Evolutionary conservation across 345 rosid genomes (phyloP).

Genomic region (Cardiospermum halicacabum): DNA sequence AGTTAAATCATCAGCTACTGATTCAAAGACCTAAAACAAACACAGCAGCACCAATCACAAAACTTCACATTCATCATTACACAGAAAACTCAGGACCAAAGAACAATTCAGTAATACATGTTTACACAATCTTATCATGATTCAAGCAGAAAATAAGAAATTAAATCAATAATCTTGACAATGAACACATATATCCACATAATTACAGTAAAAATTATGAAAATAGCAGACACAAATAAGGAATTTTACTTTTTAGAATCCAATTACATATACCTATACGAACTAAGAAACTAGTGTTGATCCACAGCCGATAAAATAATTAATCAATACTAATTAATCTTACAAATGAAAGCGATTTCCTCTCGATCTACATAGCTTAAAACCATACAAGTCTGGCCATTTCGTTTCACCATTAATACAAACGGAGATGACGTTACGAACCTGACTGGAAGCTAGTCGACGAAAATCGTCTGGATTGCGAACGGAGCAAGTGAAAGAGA

Average conservation of each 20-base stretch:
- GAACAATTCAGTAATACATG: not conserved
- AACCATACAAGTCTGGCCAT: not conserved
- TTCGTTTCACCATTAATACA: not conserved
- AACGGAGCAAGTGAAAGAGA: slow-evolving; percentile 54
- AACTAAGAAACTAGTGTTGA: not conserved
- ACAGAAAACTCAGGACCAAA: not conserved
- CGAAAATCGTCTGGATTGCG: slow-evolving; percentile 45
- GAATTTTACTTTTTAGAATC: no score
- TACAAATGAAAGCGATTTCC: not conserved
- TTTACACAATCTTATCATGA: not conserved
- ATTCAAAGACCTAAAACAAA: not conserved
- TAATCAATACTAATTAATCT: not conserved
- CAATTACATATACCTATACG: no score
- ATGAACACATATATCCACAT: not conserved
- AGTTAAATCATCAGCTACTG: not conserved
- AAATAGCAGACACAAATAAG: no score
- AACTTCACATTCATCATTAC: not conserved
- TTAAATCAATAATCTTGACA: not conserved
- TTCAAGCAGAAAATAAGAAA: not conserved
- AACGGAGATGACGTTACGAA: not conserved
- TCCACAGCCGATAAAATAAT: no score
- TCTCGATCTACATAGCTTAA: not conserved
- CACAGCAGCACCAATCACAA: not conserved
- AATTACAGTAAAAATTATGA: no score
- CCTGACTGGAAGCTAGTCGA: slow-evolving; percentile 46